phyloP scores from a whole-genome alignment of 1,284 basidiomycete genomes.

The Pseudozyma thailandica region DNA sequence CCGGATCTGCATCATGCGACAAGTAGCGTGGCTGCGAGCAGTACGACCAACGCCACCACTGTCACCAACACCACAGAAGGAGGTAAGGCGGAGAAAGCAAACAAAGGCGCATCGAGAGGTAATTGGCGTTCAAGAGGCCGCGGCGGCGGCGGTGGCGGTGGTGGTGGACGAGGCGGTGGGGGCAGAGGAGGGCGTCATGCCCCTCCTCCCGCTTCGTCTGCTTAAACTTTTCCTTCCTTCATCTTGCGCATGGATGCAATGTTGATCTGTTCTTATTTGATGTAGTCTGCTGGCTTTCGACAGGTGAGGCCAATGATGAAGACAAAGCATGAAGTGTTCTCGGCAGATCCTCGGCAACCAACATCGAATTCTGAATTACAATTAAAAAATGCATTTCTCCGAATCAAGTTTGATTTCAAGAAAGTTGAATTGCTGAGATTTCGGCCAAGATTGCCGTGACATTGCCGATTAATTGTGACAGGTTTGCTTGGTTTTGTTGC shows the following conservation, averaged over 20 bases:
- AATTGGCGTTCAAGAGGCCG: slow-evolving; percentile 13
- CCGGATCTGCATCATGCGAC: slow-evolving; percentile 16
- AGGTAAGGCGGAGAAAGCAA: background rate
- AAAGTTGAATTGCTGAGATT: background rate
- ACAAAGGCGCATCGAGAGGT: slow-evolving; percentile 1
- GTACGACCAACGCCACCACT: slow-evolving; percentile 5
- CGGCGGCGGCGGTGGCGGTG: slow-evolving; percentile 8
- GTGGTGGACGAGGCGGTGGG: slow-evolving; percentile 4
- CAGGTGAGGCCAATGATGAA: too few species aligned
- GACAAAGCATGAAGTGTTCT: background rate
- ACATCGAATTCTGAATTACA: background rate
- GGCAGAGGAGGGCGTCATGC: slow-evolving; percentile 1
- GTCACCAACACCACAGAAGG: slow-evolving; percentile 9
- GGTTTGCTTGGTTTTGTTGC: background rate
- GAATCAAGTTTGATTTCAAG: background rate
- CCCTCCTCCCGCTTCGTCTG: background rate
- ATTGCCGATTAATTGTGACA: slow-evolving; percentile 1
- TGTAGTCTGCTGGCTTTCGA: too few species aligned
- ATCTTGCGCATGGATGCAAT: background rate
- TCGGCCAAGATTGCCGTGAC: slow-evolving; percentile 2
- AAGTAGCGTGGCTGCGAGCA: slow-evolving; percentile 8
- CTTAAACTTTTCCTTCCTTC: background rate
- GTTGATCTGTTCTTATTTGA: too few species aligned
- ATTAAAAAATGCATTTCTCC: background rate
- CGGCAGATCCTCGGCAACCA: slow-evolving; percentile 13